A percentile compares a stretch with the other conserved stretches of the same genome.
phyloP scores from a whole-genome alignment of 352 stramenopile genomes.

The Pythium guiyangense region DNA sequence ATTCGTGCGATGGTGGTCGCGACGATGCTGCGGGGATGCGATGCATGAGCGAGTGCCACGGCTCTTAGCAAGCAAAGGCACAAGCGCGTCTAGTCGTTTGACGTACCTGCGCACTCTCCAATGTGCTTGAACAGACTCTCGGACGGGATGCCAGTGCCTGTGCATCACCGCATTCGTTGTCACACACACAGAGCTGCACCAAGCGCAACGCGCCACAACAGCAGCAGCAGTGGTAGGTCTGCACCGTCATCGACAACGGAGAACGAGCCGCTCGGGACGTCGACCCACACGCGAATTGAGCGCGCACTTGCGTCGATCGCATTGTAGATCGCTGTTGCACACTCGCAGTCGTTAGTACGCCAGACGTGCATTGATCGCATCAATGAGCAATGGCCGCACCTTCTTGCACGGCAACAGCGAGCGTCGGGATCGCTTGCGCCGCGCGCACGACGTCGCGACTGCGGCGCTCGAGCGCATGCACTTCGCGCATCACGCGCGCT shows the following conservation, averaged over 20 bases:
- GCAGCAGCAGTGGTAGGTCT: background rate
- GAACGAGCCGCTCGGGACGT: constrained; percentile 48
- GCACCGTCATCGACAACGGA: constrained; percentile 65
- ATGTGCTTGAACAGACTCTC: constrained; percentile 44
- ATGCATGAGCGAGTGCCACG: background rate
- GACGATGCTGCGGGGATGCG: constrained; percentile 31
- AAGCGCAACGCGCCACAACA: too few relatives aligned
- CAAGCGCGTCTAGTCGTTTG: background rate
- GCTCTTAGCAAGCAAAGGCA: background rate
- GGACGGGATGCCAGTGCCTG: constrained; percentile 59
- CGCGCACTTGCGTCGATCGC: constrained; percentile 56
- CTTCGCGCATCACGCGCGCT: constrained; percentile 5
- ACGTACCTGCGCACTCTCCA: constrained; percentile 40
- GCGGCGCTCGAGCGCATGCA: constrained; percentile 27
- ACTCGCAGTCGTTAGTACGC: background rate
- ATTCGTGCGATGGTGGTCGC: constrained; percentile 1
- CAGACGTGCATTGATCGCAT: background rate
- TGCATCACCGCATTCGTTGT: background rate
- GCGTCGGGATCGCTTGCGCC: constrained; percentile 51
- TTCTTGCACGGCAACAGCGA: constrained; percentile 62
- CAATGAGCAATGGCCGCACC: constrained; percentile 21
- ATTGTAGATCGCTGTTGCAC: constrained; percentile 71
- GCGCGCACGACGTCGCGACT: constrained; percentile 46
- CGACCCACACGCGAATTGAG: constrained; percentile 37
- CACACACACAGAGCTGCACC: too few relatives aligned